phyloP scores from a whole-genome alignment of 2,329 filamentous ascomycete genomes.

The Alternaria brassicae region DNA sequence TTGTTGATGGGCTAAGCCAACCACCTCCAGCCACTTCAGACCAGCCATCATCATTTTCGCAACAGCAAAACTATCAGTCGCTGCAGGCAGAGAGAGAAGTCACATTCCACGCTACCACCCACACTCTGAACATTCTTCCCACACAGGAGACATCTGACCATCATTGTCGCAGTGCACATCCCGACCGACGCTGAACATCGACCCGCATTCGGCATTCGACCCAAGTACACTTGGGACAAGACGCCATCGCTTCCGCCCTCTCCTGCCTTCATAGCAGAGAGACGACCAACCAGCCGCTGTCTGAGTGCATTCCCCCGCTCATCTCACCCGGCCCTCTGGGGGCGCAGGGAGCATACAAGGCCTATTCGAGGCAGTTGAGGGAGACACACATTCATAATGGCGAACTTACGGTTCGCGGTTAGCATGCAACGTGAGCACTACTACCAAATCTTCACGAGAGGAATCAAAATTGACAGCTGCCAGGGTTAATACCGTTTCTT shows the following conservation, averaged over 20 bases:
- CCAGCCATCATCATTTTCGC: conserved; percentile 46
- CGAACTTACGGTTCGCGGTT: conserved; percentile 59
- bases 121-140: conserved; percentile 29
- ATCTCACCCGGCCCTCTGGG: conserved; percentile 50
- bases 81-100: conserved; percentile 39
- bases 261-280: conserved; percentile 24
- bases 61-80: conserved; percentile 42
- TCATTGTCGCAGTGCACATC: conserved; percentile 42
- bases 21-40: conserved; percentile 33
- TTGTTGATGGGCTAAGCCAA: conserved; percentile 23
- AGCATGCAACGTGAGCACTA: conserved; percentile 57
- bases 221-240: conserved; percentile 29
- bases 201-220: conserved; percentile 27
- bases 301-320: conserved; percentile 45
- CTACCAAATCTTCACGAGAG: conserved; percentile 1
- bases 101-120: conserved; percentile 48
- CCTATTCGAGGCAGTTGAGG: conserved; percentile 35
- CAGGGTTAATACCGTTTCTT: conserved; percentile 67
- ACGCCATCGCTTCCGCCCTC: conserved; percentile 32
- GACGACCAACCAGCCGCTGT: conserved; percentile 19
- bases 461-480: conserved; percentile 33
- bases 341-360: conserved; percentile 48
- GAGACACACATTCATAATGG: conserved; percentile 51
- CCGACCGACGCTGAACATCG: conserved; percentile 29
- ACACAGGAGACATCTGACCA: conserved; percentile 42